Percentiles rank a stretch among this genome's conserved stretches.
Evolutionary conservation across 2,329 filamentous ascomycete species (phyloP).

Genomic region (Zymoseptoria crescenta): DNA sequence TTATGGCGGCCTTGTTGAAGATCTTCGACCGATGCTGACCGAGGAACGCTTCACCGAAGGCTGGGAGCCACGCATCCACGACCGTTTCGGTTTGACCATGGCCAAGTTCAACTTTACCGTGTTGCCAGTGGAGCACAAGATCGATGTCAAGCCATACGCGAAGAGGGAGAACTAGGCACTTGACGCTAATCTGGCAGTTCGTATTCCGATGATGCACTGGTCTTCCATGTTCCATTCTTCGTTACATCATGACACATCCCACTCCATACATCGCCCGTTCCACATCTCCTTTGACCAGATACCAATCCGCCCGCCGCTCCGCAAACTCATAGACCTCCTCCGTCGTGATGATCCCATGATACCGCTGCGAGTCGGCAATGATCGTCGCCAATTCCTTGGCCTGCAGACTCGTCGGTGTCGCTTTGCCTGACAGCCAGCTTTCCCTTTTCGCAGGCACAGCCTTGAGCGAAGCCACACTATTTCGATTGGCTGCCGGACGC

Average conservation of each 20-base stretch:
- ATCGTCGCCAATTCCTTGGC: slow-evolving; percentile 93
- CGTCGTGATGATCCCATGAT: slow-evolving; percentile 83
- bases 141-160: slow-evolving; percentile 26
- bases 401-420: slow-evolving; percentile 52
- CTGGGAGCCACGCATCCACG: slow-evolving; percentile 34
- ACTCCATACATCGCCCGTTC: slow-evolving; percentile 97
- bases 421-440: slow-evolving; percentile 22
- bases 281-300: slow-evolving; percentile 75
- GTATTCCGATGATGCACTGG: background rate
- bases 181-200: background rate
- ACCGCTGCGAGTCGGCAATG: slow-evolving; percentile 84
- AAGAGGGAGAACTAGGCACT: slow-evolving; percentile 3
- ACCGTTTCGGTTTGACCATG: slow-evolving; percentile 35
- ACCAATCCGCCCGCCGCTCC: slow-evolving; percentile 90
- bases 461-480: slow-evolving; percentile 3
- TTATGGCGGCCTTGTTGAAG: slow-evolving; percentile 33
- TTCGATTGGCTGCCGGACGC: background rate
- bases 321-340: slow-evolving; percentile 98
- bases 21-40: slow-evolving; percentile 34
- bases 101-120: slow-evolving; percentile 37
- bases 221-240: background rate
- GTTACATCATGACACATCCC: slow-evolving; percentile 75
- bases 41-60: slow-evolving; percentile 36
- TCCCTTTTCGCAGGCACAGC: slow-evolving; percentile 14
- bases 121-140: slow-evolving; percentile 32